These are phyloP conservation scores for Fusarium sp. DNA, from an alignment of 2,329 filamentous ascomycete genomes.

Conservation along the genomic window DNA sequence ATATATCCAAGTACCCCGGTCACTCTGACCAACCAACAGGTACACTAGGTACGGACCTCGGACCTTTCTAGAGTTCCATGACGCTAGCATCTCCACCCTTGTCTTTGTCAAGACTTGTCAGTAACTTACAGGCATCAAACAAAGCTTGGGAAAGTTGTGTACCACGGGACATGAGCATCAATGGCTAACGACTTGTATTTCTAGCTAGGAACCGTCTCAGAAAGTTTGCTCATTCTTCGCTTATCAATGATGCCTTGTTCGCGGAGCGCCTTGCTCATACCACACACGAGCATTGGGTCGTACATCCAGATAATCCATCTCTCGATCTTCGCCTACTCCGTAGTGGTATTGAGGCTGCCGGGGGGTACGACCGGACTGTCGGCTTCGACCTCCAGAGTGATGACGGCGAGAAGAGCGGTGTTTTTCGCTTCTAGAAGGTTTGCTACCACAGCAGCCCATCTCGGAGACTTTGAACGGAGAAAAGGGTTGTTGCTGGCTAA, in stretches of 20 bases:
- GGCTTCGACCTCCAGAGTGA: background rate
- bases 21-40: conserved; percentile 16
- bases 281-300: background rate
- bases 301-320: background rate
- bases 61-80: conserved; percentile 25
- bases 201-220: background rate
- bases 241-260: background rate
- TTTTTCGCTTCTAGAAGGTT: background rate
- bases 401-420: background rate
- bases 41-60: conserved; percentile 23
- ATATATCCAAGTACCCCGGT: conserved; percentile 21
- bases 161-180: background rate
- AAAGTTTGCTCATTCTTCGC: background rate
- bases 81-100: conserved; percentile 36
- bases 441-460: conserved; percentile 25
- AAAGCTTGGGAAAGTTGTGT: background rate
- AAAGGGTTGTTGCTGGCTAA: background rate
- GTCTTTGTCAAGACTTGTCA: background rate
- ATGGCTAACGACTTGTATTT: background rate
- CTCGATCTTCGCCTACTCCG: background rate
- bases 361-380: background rate
- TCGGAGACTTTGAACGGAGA: background rate
- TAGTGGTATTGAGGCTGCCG: background rate
- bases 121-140: conserved; percentile 5
- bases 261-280: background rate